These are phyloP conservation scores for Amaranthus hypochondriacus DNA, from an alignment of 148 eudicot genomes.

Conservation along the genomic window DNA sequence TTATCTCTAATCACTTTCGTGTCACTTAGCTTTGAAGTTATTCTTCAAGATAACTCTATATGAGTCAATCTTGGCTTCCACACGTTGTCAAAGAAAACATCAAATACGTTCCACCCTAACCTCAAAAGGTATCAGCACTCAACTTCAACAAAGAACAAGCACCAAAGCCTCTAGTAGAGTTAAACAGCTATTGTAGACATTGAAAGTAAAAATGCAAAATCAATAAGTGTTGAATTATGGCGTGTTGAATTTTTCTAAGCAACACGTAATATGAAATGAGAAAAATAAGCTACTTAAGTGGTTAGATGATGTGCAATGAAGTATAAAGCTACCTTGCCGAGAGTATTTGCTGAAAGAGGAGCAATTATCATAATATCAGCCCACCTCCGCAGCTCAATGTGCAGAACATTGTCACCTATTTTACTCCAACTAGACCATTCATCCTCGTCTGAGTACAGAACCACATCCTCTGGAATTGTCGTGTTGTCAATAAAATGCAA, in stretches of 20 bases:
- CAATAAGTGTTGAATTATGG: too few relatives aligned
- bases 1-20: too few relatives aligned
- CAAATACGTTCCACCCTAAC: too few relatives aligned
- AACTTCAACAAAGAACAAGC: too few relatives aligned
- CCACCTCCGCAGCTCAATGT: conserved; percentile 87
- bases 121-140: too few relatives aligned
- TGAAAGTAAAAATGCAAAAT: too few relatives aligned
- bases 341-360: conserved; percentile 91
- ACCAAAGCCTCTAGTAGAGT: too few relatives aligned
- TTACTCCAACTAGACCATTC: conserved; percentile 87
- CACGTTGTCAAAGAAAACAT: too few relatives aligned
- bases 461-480: conserved; percentile 64
- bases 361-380: conserved; percentile 96
- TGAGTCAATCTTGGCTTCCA: too few relatives aligned
- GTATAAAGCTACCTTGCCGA: conserved; percentile 60
- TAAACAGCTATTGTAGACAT: too few relatives aligned
- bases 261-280: neutral
- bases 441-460: conserved; percentile 75
- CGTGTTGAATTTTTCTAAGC: neutral
- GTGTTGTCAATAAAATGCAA: conserved; percentile 64
- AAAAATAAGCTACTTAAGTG: neutral
- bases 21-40: too few relatives aligned
- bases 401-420: conserved; percentile 84
- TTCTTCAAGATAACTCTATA: too few relatives aligned
- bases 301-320: neutral